phyloP scores from a whole-genome alignment of 345 rosid species.

The Eucalyptus regnans region DNA sequence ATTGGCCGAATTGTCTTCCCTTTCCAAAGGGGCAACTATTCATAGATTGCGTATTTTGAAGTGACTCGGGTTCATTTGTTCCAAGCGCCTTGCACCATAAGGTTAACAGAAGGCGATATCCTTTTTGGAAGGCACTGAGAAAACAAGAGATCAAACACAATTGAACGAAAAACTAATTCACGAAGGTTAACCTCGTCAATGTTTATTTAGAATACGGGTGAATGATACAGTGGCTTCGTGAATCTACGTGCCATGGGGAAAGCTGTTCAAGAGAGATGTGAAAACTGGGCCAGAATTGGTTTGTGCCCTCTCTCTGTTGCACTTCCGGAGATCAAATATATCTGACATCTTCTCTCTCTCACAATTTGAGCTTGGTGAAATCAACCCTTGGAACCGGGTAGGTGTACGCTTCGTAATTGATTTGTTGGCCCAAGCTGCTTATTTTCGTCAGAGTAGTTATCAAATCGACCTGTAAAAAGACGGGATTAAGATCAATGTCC shows the following conservation, averaged over 20 bases:
- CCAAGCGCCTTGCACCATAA: not conserved
- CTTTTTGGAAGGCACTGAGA: not conserved
- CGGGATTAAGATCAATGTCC: not conserved
- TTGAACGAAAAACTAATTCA: not conserved
- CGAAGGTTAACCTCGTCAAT: not conserved
- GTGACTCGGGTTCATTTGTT: not conserved
- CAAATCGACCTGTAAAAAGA: conserved; percentile 64
- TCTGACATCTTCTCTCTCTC: not conserved
- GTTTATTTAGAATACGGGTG: not conserved
- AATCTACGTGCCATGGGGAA: not conserved
- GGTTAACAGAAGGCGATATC: not conserved
- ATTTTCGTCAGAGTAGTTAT: conserved; percentile 78
- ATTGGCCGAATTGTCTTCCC: not conserved
- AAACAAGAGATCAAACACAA: not conserved
- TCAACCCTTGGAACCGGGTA: conserved; percentile 54
- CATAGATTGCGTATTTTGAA: not conserved
- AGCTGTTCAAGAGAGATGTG: not conserved
- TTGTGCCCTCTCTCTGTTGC: not conserved
- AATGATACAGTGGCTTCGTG: not conserved
- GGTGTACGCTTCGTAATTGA: conserved; percentile 84
- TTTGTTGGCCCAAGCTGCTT: conserved; percentile 70
- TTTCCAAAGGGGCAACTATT: not conserved
- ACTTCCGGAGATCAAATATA: not conserved
- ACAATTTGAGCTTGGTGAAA: conserved; percentile 69
- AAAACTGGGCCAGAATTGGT: not conserved